These are phyloP conservation scores for Petasospora rhodanensis DNA, from an alignment of 1,139 yeast species.

Conservation along the genomic window DNA sequence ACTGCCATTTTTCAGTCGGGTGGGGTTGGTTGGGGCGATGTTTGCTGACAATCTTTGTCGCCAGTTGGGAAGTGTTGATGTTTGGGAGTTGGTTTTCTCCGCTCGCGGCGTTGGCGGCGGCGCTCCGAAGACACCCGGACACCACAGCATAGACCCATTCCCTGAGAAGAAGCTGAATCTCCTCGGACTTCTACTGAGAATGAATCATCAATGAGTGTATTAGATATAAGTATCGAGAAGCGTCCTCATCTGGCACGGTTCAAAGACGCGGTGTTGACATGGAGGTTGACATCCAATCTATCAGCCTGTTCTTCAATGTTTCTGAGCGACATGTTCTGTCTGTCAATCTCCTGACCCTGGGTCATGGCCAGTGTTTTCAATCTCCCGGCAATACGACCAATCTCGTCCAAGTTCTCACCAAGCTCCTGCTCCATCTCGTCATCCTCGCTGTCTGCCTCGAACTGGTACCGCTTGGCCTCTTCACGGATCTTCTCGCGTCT, in stretches of 20 bases:
- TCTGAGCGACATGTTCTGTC: constrained; percentile 48
- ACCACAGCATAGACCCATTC: too few relatives aligned
- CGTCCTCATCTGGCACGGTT: background rate
- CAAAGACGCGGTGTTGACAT: constrained; percentile 36
- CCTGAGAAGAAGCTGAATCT: too few relatives aligned
- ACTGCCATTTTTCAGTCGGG: too few relatives aligned
- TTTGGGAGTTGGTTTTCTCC: too few relatives aligned
- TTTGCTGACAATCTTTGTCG: too few relatives aligned
- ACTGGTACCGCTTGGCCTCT: constrained; percentile 42
- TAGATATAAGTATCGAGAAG: too few relatives aligned
- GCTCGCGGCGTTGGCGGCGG: too few relatives aligned
- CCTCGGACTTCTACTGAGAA: too few relatives aligned
- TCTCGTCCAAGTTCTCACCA: constrained; percentile 48
- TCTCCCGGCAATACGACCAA: constrained; percentile 43
- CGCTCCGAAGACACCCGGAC: too few relatives aligned
- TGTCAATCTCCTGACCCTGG: constrained; percentile 49
- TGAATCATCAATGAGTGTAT: too few relatives aligned
- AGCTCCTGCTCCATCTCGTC: constrained; percentile 57
- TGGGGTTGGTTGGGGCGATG: too few relatives aligned
- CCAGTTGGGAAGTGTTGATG: too few relatives aligned
- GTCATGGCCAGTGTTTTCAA: constrained; percentile 47
- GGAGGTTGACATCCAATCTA: constrained; percentile 47
- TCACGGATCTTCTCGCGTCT: constrained; percentile 34
- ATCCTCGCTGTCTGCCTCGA: constrained; percentile 58
- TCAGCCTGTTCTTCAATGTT: constrained; percentile 50